Conservation (phyloP, 352 stramenopile species). For the Pythium diclinum region DNA sequence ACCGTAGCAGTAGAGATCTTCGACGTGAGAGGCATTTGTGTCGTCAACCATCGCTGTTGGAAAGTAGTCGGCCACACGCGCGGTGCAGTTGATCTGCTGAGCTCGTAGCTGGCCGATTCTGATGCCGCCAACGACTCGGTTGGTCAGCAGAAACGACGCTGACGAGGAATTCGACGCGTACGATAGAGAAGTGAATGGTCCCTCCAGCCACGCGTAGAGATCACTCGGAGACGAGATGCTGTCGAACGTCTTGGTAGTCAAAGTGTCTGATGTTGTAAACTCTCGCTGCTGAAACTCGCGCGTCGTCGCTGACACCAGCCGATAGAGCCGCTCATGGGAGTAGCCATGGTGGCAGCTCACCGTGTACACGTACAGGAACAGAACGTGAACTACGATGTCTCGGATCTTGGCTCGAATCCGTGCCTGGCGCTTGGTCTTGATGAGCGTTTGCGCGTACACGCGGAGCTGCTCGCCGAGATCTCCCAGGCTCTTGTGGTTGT, state of each 20-base stretch:
- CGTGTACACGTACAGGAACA: slow-evolving; percentile 46
- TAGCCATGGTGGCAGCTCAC: slow-evolving; percentile 32
- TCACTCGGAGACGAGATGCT: slow-evolving; percentile 25
- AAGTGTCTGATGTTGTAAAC: not conserved
- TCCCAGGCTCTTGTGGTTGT: slow-evolving; percentile 33
- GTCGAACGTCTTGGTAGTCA: slow-evolving; percentile 18
- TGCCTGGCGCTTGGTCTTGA: slow-evolving; percentile 29
- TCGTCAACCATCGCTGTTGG: slow-evolving; percentile 7
- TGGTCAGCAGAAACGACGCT: slow-evolving; percentile 22
- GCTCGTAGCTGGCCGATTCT: slow-evolving; percentile 49
- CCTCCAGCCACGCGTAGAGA: slow-evolving; percentile 34
- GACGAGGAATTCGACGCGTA: slow-evolving; percentile 12
- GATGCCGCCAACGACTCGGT: slow-evolving; percentile 40
- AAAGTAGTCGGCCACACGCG: slow-evolving; percentile 33
- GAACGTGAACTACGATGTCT: slow-evolving; percentile 42
- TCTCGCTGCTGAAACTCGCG: slow-evolving; percentile 21
- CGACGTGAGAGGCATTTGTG: not conserved
- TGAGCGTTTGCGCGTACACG: slow-evolving; percentile 30
- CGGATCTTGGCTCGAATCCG: slow-evolving; percentile 46
- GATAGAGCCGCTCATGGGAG: slow-evolving; percentile 34
- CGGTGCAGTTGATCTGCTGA: slow-evolving; percentile 32
- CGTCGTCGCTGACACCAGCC: slow-evolving; percentile 31
- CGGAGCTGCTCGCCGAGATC: slow-evolving; percentile 34
- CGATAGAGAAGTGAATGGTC: slow-evolving; percentile 29
- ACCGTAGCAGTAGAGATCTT: slow-evolving; percentile 29